phyloP scores from a whole-genome alignment of 2,329 filamentous ascomycete species.

The Paracorniculantispora psalliotae region DNA sequence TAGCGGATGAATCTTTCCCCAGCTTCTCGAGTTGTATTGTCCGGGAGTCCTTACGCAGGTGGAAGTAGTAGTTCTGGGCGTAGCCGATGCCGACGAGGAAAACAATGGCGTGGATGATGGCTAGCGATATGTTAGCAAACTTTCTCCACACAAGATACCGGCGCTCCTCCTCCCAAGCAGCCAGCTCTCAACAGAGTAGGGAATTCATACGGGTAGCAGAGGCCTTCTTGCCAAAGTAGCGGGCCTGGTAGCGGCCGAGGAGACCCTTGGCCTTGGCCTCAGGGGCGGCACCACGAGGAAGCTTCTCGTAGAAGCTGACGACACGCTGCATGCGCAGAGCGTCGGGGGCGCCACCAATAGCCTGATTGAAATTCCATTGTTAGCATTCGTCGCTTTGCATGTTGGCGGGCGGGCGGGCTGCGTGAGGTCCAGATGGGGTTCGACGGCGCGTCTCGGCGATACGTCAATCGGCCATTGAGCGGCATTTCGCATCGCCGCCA shows the following conservation, averaged over 20 bases:
- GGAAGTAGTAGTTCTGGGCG: constrained; percentile 99
- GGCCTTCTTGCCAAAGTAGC: constrained; percentile 94
- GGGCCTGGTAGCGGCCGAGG: constrained; percentile 80
- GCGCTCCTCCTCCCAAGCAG: constrained; percentile 15
- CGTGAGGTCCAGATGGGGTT: no score
- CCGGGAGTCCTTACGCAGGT: constrained; percentile 68
- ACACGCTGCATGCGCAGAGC: constrained; percentile 96
- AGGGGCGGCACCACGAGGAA: constrained; percentile 87
- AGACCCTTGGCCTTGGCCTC: constrained; percentile 76
- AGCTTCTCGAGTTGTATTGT: neutral
- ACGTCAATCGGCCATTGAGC: neutral
- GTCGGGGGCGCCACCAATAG: constrained; percentile 90
- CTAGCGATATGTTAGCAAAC: constrained; percentile 42
- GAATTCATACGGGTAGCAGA: constrained; percentile 72
- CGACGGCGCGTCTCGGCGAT: constrained; percentile 10
- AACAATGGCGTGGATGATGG: constrained; percentile 80
- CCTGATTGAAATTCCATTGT: constrained; percentile 46
- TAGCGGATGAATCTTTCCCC: constrained; percentile 3
- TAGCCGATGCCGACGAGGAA: constrained; percentile 79
- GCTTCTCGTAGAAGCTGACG: constrained; percentile 97
- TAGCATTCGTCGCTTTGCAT: neutral
- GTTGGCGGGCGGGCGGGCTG: neutral
- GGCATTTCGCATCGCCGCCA: neutral
- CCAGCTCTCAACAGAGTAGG: constrained; percentile 22
- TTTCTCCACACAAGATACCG: constrained; percentile 2